Base-by-base conservation (phyloP, 176 grass and related monocot species). In the Canna indica region DNA sequence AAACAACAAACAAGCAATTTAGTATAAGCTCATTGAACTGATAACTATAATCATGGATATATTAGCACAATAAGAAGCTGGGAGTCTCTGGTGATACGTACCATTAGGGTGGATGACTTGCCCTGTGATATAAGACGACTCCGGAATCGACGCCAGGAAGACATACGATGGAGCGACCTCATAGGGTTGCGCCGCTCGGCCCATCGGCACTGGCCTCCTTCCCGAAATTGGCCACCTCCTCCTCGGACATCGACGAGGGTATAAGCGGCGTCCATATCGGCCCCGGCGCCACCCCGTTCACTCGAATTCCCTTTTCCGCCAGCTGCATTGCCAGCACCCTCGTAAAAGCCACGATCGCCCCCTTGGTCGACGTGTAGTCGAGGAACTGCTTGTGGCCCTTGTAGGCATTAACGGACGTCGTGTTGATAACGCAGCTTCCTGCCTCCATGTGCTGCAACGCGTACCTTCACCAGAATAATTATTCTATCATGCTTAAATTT, bases 331-430 rank as follows among this genome's bases (percentile, higher is more conserved):
- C 54, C 71, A 73, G 54, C 54, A 33, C 71, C n/a, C 71, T 36
- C n/a, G 71, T 73, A 54, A 73, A 73, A 11, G 35, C 71, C 13
- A 73, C 71, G 36, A 73, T 30, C 53, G 71, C 71, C n/a, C 71
- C 71, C 52, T 73, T 96, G 25, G 83, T 96, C n/a, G 92, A 62
- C 78, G 92, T 91, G 88, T 96, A 96, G 76, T 96, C 92, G 13
- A 96, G 71, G 47, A 96, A 79, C 67, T 69, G 82, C 14, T 69
- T 61, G 69, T 96, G 82, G 0, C 92, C 92, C 80, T 83, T 96
- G 92, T 96, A 96, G 28, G 88, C 92, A 67, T 87, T 89, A 20
- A 96, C 59, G 0, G 88, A 96, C 1, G 92, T 68, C 20, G 92
- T 96, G 88, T 96, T 96, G 73, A 96, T 86, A 70, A 96, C 75